Conservation (phyloP, 2,329 filamentous ascomycete species). For the Madurella mycetomatis region DNA sequence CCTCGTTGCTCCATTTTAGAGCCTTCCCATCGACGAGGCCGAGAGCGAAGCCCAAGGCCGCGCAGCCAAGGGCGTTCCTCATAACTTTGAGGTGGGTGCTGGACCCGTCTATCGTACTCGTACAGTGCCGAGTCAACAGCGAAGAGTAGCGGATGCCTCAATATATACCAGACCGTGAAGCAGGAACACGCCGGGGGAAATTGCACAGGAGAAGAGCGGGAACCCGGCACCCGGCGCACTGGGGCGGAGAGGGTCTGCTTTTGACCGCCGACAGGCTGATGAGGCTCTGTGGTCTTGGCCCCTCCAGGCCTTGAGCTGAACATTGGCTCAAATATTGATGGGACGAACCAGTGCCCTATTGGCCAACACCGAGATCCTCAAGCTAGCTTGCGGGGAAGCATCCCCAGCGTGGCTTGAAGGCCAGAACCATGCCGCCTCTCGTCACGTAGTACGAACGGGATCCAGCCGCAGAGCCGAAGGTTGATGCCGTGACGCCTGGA, state of each 20-base stretch:
- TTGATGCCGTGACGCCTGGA: too few relatives aligned
- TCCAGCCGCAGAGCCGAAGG: too few relatives aligned
- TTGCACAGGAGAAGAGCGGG: neutral
- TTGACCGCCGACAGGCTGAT: neutral
- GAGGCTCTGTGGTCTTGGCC: slow-evolving; percentile 5
- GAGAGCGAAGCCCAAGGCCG: slow-evolving; percentile 23
- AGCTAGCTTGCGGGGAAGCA: neutral
- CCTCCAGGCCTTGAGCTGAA: slow-evolving; percentile 5
- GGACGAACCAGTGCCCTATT: neutral
- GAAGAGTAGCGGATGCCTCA: too few relatives aligned
- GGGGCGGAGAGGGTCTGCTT: slow-evolving; percentile 2
- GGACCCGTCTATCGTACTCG: too few relatives aligned
- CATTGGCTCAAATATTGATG: slow-evolving; percentile 2
- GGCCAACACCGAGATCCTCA: neutral
- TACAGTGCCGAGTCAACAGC: neutral
- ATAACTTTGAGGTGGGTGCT: slow-evolving; percentile 13
- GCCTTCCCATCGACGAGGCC: slow-evolving; percentile 23
- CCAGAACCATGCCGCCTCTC: neutral
- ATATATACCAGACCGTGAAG: neutral
- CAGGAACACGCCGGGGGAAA: neutral
- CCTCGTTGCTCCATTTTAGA: slow-evolving; percentile 25
- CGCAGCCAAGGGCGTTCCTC: slow-evolving; percentile 21
- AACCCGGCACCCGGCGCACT: neutral
- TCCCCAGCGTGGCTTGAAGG: neutral
- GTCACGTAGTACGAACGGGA: too few relatives aligned